phyloP scores from a whole-genome alignment of 2,329 filamentous ascomycete species.

The Ascochyta clinopodiicola region DNA sequence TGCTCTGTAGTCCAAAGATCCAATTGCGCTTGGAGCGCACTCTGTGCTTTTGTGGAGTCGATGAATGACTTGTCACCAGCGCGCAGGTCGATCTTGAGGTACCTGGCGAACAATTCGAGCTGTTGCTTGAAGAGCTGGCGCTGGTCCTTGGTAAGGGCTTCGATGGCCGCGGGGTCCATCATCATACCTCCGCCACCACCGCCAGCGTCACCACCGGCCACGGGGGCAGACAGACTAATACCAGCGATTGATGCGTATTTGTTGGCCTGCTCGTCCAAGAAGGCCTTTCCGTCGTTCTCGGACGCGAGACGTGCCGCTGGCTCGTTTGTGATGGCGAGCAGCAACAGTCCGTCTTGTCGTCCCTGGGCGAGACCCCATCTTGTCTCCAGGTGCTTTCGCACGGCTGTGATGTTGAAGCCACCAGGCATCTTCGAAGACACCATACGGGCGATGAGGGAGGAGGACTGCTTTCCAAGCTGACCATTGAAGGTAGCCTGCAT shows the following conservation, averaged over 20 bases:
- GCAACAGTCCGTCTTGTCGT: conserved; percentile 86
- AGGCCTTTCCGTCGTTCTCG: conserved; percentile 89
- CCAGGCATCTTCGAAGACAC: conserved; percentile 99
- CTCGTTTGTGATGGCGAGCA: conserved; percentile 92
- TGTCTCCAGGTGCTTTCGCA: conserved; percentile 93
- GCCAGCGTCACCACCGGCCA: conserved; percentile 73
- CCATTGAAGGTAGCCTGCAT: conserved; percentile 99
- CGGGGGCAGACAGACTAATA: conserved; percentile 78
- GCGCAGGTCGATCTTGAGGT: conserved; percentile 95
- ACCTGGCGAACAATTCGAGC: conserved; percentile 90
- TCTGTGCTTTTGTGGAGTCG: conserved; percentile 81
- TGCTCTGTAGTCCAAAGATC: conserved; percentile 96
- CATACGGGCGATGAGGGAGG: conserved; percentile 88
- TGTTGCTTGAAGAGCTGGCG: conserved; percentile 97
- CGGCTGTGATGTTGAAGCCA: conserved; percentile 97
- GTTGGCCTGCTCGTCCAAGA: conserved; percentile 84
- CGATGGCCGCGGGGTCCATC: conserved; percentile 98
- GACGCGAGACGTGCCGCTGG: conserved; percentile 86
- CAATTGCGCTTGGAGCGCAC: conserved; percentile 87
- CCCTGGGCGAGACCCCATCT: conserved; percentile 88
- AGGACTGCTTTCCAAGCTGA: conserved; percentile 95
- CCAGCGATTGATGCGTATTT: conserved; percentile 88
- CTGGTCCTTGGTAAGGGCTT: conserved; percentile 97
- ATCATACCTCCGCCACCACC: conserved; percentile 88
- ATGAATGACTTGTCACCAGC: conserved; percentile 95